These are phyloP conservation scores for Mariannaea elegans DNA, from an alignment of 2,329 filamentous ascomycete genomes.

Conservation along the genomic window DNA sequence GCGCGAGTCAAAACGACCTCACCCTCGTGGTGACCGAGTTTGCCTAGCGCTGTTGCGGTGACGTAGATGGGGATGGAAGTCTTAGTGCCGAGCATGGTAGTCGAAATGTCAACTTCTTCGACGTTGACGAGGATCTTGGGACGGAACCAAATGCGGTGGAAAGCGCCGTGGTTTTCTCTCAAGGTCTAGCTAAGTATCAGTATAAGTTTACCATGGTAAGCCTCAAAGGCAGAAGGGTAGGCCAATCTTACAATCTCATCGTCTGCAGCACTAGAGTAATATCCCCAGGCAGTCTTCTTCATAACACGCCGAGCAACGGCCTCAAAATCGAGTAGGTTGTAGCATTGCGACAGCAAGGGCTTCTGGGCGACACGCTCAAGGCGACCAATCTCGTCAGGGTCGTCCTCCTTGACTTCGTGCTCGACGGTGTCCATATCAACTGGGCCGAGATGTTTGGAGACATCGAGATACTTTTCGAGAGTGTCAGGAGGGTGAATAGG, in stretches of 20 bases:
- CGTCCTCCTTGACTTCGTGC: conserved; percentile 75
- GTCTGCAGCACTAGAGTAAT: conserved; percentile 89
- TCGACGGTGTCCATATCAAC: conserved; percentile 88
- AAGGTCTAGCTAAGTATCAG: conserved; percentile 69
- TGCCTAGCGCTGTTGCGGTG: conserved; percentile 93
- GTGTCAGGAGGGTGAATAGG: conserved; percentile 91
- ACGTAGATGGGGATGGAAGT: conserved; percentile 92
- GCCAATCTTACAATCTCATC: conserved; percentile 52
- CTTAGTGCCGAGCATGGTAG: conserved; percentile 92
- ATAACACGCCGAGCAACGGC: conserved; percentile 88
- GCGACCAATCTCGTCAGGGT: conserved; percentile 67
- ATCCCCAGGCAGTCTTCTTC: conserved; percentile 97
- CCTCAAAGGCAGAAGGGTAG: background rate
- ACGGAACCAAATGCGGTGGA: conserved; percentile 97
- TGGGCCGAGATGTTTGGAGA: conserved; percentile 85
- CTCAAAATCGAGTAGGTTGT: conserved; percentile 96
- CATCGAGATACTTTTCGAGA: conserved; percentile 82
- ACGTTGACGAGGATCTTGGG: conserved; percentile 91
- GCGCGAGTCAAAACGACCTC: conserved; percentile 91
- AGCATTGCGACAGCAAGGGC: conserved; percentile 86
- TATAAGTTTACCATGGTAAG: background rate
- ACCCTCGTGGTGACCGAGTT: conserved; percentile 92
- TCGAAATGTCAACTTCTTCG: conserved; percentile 84
- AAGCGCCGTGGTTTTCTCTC: conserved; percentile 94
- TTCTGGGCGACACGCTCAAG: conserved; percentile 78